Base-by-base conservation (phyloP, 2,329 filamentous ascomycete species). In the Karstenula rhodostoma region DNA sequence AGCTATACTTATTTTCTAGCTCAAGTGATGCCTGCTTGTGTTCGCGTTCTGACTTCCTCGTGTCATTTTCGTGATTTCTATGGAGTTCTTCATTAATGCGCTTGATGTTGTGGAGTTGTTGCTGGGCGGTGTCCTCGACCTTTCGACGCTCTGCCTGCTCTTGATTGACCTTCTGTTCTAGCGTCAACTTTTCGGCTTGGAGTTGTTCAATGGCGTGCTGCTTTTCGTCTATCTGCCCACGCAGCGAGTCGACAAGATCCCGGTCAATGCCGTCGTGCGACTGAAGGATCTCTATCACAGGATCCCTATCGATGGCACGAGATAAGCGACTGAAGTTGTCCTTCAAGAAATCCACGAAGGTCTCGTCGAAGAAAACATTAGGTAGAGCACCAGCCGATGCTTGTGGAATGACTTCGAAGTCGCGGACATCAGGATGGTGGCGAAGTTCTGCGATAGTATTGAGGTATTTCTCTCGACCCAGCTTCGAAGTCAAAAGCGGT, bases 181-280 rank as follows among this genome's bases (percentile, higher is more conserved):
- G 69, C 22, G 79, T 80, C 47, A 89, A 75, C 27, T 86, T 74
- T 37, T 87, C 84, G 10, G 82, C 80, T 69, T 89, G 86, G 32
- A 86, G 74, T 46, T 85, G 84, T 60, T 87, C 82, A 32, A 89
- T 79, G 1, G 81, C 81, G 63, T 86, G 82, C 23, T 88, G 88
- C 64, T 90, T 92, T 61, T 94, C 89, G 61, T 91, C 89, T 0
- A 96, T 78, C 73, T 97, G 90, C 4, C 84, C 84, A 52, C 92
- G 88, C 33, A 99, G 82, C 1, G 90, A 90, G 75, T 99, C 95
- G 3, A 99, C 91, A 40, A 98, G 82, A 70, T 98, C 93, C 43
- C 94, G 87, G n/a, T 96, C 97, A 40, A 99, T 91, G 4, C 94
- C 94, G 71, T 94, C 94, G 67, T 95, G 89, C 12, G 94, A 92